phyloP scores from a whole-genome alignment of 495 filamentous ascomycete species.

The Wilcoxina mikolae region DNA sequence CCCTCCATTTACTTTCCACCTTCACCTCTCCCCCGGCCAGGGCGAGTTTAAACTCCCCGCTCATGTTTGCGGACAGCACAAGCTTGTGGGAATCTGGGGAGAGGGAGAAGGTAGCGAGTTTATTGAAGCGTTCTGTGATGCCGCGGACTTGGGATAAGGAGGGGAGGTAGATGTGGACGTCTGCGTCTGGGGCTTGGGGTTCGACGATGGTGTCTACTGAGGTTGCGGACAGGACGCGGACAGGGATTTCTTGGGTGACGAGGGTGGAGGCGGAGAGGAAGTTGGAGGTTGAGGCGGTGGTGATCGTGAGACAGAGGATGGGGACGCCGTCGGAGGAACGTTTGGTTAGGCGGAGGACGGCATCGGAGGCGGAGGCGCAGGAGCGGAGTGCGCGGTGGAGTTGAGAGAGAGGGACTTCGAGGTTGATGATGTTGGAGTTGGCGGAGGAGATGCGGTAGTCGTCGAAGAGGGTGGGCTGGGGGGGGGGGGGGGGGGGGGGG shows the following conservation, averaged over 20 bases:
- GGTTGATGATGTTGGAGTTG: constrained; percentile 77
- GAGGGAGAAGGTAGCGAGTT: constrained; percentile 40
- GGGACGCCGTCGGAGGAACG: constrained; percentile 58
- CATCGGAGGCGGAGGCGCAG: constrained; percentile 56
- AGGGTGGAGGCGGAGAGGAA: constrained; percentile 12
- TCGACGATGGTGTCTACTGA: constrained; percentile 78
- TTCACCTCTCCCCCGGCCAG: constrained; percentile 54
- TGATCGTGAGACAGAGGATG: constrained; percentile 71
- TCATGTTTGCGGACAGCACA: constrained; percentile 75
- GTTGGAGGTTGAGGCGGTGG: constrained; percentile 37
- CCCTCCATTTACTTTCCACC: constrained; percentile 69
- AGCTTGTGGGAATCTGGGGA: constrained; percentile 43
- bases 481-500: constrained; percentile 3
- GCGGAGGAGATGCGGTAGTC: constrained; percentile 76
- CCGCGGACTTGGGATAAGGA: constrained; percentile 69
- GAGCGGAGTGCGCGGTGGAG: constrained; percentile 79
- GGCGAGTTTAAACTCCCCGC: constrained; percentile 63
- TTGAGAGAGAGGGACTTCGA: constrained; percentile 70
- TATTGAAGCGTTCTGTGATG: constrained; percentile 88
- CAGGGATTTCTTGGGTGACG: constrained; percentile 93
- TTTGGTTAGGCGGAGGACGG: constrained; percentile 79
- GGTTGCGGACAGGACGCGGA: constrained; percentile 65
- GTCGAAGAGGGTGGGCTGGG: constrained; percentile 70
- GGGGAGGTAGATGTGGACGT: constrained; percentile 84
- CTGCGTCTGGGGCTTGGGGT: constrained; percentile 75